These are phyloP conservation scores for Aspergillus incahuasiensis DNA, from an alignment of 495 filamentous ascomycete species.

Conservation along the genomic window DNA sequence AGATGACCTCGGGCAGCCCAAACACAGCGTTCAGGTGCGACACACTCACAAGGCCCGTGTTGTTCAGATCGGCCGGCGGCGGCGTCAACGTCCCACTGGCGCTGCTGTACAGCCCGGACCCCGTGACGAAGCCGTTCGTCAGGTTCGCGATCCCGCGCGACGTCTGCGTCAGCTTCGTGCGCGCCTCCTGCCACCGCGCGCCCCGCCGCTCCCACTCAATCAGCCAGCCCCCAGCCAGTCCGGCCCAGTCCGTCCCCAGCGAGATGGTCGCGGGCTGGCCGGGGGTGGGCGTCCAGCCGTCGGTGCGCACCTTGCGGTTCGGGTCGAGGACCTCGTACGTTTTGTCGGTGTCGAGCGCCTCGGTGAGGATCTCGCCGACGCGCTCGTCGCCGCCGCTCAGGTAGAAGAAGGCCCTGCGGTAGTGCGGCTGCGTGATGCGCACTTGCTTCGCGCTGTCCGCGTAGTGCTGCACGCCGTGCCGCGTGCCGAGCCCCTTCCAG, in stretches of 20 bases:
- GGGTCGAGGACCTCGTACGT: conserved; percentile 42
- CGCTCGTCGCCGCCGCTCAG: conserved; percentile 42
- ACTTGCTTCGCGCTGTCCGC: conserved; percentile 48
- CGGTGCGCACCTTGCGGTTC: conserved; percentile 42
- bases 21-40: conserved; percentile 44
- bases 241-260: conserved; percentile 46
- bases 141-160: conserved; percentile 39
- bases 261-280: conserved; percentile 33
- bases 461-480: conserved; percentile 51
- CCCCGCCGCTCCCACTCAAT: conserved; percentile 45
- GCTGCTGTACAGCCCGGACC: conserved; percentile 38
- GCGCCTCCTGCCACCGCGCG: conserved; percentile 38
- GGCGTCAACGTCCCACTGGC: conserved; percentile 34
- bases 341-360: conserved; percentile 36
- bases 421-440: conserved; percentile 31
- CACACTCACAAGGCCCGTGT: conserved; percentile 34
- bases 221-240: conserved; percentile 42
- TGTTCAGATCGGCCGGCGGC: conserved; percentile 37
- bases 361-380: conserved; percentile 38
- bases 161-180: conserved; percentile 30
- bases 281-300: conserved; percentile 38
- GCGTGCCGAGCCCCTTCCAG: conserved; percentile 45
- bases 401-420: conserved; percentile 44
- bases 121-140: conserved; percentile 46
- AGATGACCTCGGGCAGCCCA: conserved; percentile 40